Conservation (phyloP, 2,329 filamentous ascomycete species). For the Phialocephala sp. region DNA sequence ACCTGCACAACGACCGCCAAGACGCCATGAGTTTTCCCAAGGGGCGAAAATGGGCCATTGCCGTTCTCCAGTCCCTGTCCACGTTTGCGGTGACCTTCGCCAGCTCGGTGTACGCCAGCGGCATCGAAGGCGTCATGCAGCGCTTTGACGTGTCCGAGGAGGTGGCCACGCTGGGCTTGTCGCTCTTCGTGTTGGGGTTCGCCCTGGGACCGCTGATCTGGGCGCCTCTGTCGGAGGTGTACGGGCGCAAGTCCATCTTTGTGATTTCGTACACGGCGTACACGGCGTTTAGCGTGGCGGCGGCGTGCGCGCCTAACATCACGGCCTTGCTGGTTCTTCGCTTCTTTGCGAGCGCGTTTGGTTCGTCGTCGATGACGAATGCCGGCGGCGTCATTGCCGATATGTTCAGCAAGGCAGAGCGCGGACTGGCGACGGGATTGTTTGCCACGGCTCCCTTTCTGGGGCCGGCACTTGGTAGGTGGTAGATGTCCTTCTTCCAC, state of each 20-base stretch:
- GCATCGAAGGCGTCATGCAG: constrained; percentile 47
- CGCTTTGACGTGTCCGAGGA: constrained; percentile 45
- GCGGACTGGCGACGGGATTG: constrained; percentile 62
- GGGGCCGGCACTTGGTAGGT: constrained; percentile 57
- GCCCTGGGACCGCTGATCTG: constrained; percentile 32
- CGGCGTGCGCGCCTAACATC: constrained; percentile 55
- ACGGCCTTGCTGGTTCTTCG: constrained; percentile 60
- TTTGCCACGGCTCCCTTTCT: constrained; percentile 71
- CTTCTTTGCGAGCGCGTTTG: constrained; percentile 63
- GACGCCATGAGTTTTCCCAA: constrained; percentile 86
- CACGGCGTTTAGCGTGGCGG: constrained; percentile 53
- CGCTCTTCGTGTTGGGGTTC: constrained; percentile 31
- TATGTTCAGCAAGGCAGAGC: constrained; percentile 57
- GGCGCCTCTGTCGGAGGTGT: constrained; percentile 61
- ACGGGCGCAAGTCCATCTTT: constrained; percentile 57
- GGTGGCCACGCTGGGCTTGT: constrained; percentile 41
- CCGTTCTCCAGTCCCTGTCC: constrained; percentile 77
- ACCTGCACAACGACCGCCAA: constrained; percentile 68
- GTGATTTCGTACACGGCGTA: constrained; percentile 57
- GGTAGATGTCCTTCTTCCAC: constrained; percentile 15
- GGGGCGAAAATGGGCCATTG: constrained; percentile 77
- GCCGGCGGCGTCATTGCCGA: constrained; percentile 67
- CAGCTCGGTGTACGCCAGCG: constrained; percentile 52
- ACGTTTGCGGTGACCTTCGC: constrained; percentile 70
- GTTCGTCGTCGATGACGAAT: constrained; percentile 60